Percentiles rank a stretch among this genome's conserved stretches.
Evolutionary conservation across 345 rosid genomes (phyloP).

Genomic region (Excoecaria agallocha): DNA sequence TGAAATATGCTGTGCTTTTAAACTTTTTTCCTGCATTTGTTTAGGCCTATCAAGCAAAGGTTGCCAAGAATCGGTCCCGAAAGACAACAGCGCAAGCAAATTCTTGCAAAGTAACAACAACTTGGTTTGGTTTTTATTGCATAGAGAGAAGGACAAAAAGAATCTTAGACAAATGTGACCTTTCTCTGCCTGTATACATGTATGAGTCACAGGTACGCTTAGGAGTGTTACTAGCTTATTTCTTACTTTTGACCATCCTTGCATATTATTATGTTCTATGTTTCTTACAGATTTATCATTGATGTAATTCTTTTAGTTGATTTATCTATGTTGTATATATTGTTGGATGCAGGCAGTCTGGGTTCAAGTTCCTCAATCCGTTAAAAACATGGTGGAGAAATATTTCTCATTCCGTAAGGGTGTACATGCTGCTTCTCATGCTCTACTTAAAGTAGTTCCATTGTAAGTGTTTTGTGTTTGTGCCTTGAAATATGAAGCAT

Average conservation of each 20-base stretch:
- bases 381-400: slow-evolving; percentile 45
- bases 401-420: slow-evolving; percentile 57
- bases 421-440: slow-evolving; percentile 94
- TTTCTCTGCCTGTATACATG: slow-evolving; percentile 72
- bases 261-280: neutral
- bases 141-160: slow-evolving; percentile 47
- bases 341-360: slow-evolving; percentile 68
- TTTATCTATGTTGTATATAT: neutral
- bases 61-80: slow-evolving; percentile 35
- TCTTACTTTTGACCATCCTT: neutral
- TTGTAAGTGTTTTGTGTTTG: slow-evolving; percentile 40
- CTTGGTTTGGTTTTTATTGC: slow-evolving; percentile 76
- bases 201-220: slow-evolving; percentile 74
- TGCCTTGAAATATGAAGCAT: slow-evolving; percentile 1
- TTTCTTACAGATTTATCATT: neutral
- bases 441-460: slow-evolving; percentile 76
- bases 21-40: slow-evolving; percentile 20
- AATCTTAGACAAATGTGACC: slow-evolving; percentile 51
- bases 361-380: slow-evolving; percentile 68
- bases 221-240: neutral
- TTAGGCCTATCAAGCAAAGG: slow-evolving; percentile 62
- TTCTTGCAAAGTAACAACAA: slow-evolving; percentile 69
- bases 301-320: neutral
- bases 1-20: slow-evolving; percentile 12
- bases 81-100: slow-evolving; percentile 76